Base-by-base conservation (phyloP, 805 yeast species). In the Teunomyces pallodes region DNA sequence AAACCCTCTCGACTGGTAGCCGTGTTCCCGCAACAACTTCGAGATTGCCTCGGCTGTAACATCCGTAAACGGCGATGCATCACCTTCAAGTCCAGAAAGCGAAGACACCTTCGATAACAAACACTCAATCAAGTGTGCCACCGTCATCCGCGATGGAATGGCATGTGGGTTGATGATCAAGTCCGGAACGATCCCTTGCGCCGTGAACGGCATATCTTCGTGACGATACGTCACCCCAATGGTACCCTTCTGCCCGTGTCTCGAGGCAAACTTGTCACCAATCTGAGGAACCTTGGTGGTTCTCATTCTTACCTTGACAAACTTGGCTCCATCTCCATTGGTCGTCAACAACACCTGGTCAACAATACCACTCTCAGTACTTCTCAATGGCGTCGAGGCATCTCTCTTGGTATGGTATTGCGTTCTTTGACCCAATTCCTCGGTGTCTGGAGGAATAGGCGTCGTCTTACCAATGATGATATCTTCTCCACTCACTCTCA, bases 101-200 rank as follows among this genome's bases (percentile, higher is more conserved):
- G 98, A 84, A 3, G 97, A 91, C 38, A 94, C 98, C 72, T 94
- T 94, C 44, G 96, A 87, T 60, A 94, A 76, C 68, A 94, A 77
- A 86, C 99, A 94, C 77, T 94, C 99, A 71, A 94, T 92, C 77
- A 94, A 86, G 78, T 94, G 98, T 43, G 99, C 99, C 52, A 94
- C 99, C 36, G 99, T 94, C 99, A 94, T 94, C 81, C 99, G 97
- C 49, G 99, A 94, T 58, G 99, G 99, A 81, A 94, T 94, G 65
- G 98, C 99, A 72, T 94, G 99, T 2, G 99, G 99, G 69, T 94
- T 94, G 67, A 94, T 94, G 62, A 94, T 90, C 65, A 94, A 78
- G 74, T 94, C 99, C 6, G 99, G 99, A 33, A 92, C 97, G 65
- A 92, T 71, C 69, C 99, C 99, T 68, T 92, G 95, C 2, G 89